Base-by-base conservation (phyloP, 768 basidiomycete species). In the Russula brevipes region DNA sequence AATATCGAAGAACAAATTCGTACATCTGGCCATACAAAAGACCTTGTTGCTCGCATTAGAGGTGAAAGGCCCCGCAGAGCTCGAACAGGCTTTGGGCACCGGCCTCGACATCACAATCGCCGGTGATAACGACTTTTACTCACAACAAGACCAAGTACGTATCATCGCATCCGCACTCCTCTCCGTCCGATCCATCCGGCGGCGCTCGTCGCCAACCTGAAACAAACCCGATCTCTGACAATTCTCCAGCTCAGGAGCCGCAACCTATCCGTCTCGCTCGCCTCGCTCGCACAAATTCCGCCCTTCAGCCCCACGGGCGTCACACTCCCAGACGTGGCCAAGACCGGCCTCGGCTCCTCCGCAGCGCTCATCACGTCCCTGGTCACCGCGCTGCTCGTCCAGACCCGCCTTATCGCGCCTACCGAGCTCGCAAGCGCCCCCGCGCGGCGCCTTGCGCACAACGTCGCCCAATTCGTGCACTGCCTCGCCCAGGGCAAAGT, bases 91-190 rank as follows among this genome's bases (percentile, higher is more conserved):
- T 4, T 74, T 92, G 5, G 71, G 76, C 3, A 69, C 72, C 14
- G 88, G 85, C 36, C 77, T 96, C 61, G 82, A 91, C 67, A 85
- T 98, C 66, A 83, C 82, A 44, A 89, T 98, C 68, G 84, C 87
- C 33, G 96, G 94, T 10, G 94, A 94, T 73, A 98, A 99, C 70
- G 97, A 98, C 73, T 99, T 98, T 70, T 98, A 99, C 76, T 97
- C 95, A 4, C 97, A 98, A 70, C 80, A 88, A 60, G 85, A 86
- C 57, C 86, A 91, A 80, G 95, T 91, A 60, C 80, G 55, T 54
- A 41, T 31, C 35, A 60, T 69, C 35, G 31, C 19, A 5, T 63
- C 70, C 33, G 17, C 55, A 36, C 53, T 24, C 33, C 44, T 56
- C 38, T 10, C 39, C 16, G 45, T 54, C 46, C 55, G 45, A 42